Evolutionary conservation across 225 moss, liverwort and hornwort genomes (phyloP).

Genomic region (Bryoerythrophyllum caledonicum): DNA sequence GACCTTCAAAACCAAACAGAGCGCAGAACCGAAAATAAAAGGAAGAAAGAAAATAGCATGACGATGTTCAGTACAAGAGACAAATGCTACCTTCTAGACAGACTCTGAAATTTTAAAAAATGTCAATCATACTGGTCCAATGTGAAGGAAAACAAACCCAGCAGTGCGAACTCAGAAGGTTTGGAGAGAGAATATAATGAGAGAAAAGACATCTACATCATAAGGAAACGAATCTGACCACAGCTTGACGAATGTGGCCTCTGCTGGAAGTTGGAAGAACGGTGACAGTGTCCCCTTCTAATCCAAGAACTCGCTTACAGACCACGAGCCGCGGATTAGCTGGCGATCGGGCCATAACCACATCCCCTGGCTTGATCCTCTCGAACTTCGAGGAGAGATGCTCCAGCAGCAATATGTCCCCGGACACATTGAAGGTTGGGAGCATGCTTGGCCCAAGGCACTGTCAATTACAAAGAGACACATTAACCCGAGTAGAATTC

Average conservation of each 20-base stretch:
- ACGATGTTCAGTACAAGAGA: not conserved
- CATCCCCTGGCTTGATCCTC: conserved; percentile 85
- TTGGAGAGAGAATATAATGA: not conserved
- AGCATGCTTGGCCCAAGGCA: conserved; percentile 99
- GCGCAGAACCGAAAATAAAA: not conserved
- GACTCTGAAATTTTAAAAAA: conserved; percentile 6
- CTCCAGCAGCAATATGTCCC: conserved; percentile 93
- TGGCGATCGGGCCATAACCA: conserved; percentile 96
- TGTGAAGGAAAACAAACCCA: not conserved
- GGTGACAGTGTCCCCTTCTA: conserved; percentile 89
- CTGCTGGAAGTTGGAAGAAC: conserved; percentile 88
- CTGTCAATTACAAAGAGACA: conserved; percentile 40
- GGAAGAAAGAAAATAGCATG: conserved; percentile 8
- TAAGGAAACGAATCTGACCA: conserved; percentile 49
- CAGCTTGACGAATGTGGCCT: conserved; percentile 84
- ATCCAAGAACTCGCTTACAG: conserved; percentile 92
- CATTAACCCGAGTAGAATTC: not conserved
- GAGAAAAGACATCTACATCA: not conserved
- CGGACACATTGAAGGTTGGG: conserved; percentile 95
- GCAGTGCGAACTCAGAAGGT: not conserved
- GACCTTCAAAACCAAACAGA: conserved; percentile 15
- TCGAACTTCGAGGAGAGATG: conserved; percentile 90
- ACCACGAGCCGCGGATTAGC: conserved; percentile 93
- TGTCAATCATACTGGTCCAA: not conserved
- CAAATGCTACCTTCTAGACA: not conserved